Evolutionary conservation across 768 basidiomycete species (phyloP).

Genomic region (Hericium erinaceus): DNA sequence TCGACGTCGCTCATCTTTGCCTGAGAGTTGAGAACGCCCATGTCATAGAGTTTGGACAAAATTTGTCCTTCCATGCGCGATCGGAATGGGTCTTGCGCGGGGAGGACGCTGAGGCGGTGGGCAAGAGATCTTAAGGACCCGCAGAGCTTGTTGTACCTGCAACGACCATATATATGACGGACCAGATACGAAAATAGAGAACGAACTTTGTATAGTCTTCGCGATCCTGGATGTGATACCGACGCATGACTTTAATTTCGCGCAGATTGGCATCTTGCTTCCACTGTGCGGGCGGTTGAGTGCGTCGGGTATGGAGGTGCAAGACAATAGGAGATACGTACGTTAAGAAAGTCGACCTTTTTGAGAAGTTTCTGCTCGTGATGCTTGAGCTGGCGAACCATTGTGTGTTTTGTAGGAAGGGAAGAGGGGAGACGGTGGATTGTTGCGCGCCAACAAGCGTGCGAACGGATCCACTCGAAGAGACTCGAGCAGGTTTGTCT

Average conservation of each 20-base stretch:
- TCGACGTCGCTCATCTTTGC: conserved; percentile 92
- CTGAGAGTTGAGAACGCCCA: conserved; percentile 80
- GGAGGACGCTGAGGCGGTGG: conserved; percentile 80
- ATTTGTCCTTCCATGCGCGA: conserved; percentile 77
- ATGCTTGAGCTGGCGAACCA: conserved; percentile 92
- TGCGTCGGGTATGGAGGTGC: background rate
- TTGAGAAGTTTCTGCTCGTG: conserved; percentile 94
- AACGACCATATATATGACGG: background rate
- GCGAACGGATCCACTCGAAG: conserved; percentile 8
- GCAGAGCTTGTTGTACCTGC: conserved; percentile 89
- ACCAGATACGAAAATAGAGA: background rate
- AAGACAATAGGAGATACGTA: conserved; percentile 26
- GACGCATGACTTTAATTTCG: conserved; percentile 88
- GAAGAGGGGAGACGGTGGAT: conserved; percentile 1
- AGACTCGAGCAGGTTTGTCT: background rate
- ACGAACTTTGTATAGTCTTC: conserved; percentile 88
- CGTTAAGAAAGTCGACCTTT: conserved; percentile 95
- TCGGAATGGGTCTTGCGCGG: conserved; percentile 84
- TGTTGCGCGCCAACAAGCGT: conserved; percentile 14
- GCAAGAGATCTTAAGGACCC: conserved; percentile 80
- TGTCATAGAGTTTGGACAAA: conserved; percentile 93
- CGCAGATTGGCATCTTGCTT: conserved; percentile 88
- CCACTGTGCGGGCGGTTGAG: conserved; percentile 49
- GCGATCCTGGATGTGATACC: conserved; percentile 91
- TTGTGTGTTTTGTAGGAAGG: conserved; percentile 20